Evolutionary conservation across 176 grass and related monocot species (phyloP).

Genomic region (Olyra latifolia): DNA sequence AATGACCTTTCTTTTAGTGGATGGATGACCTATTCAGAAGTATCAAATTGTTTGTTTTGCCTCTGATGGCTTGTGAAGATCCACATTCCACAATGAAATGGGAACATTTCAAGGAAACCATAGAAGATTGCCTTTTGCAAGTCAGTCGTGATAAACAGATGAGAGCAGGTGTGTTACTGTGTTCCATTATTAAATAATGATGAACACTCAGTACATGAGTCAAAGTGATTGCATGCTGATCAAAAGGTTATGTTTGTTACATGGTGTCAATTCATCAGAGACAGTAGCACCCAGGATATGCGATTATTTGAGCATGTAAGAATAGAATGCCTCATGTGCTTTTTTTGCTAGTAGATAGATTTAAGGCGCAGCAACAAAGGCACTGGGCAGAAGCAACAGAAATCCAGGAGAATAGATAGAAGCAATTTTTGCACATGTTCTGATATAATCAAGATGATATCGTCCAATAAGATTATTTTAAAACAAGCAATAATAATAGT

Average conservation of each 20-base stretch:
- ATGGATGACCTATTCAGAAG: constrained; percentile 18
- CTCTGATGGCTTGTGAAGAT: neutral
- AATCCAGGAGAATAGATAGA: constrained; percentile 29
- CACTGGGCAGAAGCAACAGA: neutral
- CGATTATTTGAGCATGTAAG: constrained; percentile 9
- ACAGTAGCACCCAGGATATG: constrained; percentile 7
- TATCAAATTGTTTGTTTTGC: constrained; percentile 11
- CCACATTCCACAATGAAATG: neutral
- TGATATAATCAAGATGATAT: constrained; percentile 25
- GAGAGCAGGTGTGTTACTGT: neutral
- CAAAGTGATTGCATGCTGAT: constrained; percentile 18
- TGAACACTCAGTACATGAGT: neutral
- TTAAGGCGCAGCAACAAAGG: constrained; percentile 12
- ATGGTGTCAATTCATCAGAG: constrained; percentile 16
- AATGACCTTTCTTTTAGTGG: neutral
- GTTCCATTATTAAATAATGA: neutral
- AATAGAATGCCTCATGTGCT: neutral
- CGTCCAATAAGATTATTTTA: constrained; percentile 37
- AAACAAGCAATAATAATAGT: constrained; percentile 29
- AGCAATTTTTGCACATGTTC: constrained; percentile 30
- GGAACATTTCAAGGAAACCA: neutral
- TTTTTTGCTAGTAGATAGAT: constrained; percentile 29
- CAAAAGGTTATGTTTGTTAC: constrained; percentile 1
- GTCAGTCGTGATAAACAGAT: constrained; percentile 2
- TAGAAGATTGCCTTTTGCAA: neutral